Base-by-base conservation (phyloP, 768 basidiomycete genomes). In the Gymnopilus dilepis region DNA sequence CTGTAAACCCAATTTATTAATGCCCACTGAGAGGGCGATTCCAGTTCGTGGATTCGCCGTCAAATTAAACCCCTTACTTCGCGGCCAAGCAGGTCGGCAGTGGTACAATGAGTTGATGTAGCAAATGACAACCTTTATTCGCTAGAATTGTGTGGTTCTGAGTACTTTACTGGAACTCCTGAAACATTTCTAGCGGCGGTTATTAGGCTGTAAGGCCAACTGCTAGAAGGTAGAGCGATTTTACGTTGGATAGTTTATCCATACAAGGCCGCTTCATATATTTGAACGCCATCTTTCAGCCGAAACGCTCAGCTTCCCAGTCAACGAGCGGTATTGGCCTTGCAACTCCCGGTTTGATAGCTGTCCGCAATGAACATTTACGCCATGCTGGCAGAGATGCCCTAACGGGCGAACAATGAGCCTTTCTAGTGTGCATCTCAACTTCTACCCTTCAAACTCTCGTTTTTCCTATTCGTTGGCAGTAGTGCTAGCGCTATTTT, bases 371-470 rank as follows among this genome's bases (percentile, higher is more conserved):
- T 50, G 17, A 7, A n/a, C 7, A 30, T 50, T 28, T 31, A n/a
- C 47, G 17, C 26, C 28, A 28, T 8, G 6, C 5, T 19, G 26
- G n/a, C 26, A 50, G 47, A 50, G 26, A 15, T 48, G 7, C 47
- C 47, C n/a, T 31, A 50, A 50, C 30, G 47, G 47, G 47, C 47
- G 47, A 50, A 50, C 47, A 50, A 50, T 50, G 47, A 50, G 47
- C 47, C 47, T 28, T 1, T n/a, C n/a, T 26, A 50, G 47, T 17
- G 47, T 30, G 28, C 26, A 50, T 30, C n/a, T 5, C 47, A 50
- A 19, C 47, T 50, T 50, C 47, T 50, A 7, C 26, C 30, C 28
- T 17, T n/a, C n/a, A n/a, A n/a, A n/a, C 28, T 7, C 47, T 26
- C 17, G 47, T 50, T 28, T 30, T 50, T 50, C 30, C 26, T 47